Base-by-base conservation (phyloP, 768 basidiomycete genomes). In the Xerocomellus dryophilus region DNA sequence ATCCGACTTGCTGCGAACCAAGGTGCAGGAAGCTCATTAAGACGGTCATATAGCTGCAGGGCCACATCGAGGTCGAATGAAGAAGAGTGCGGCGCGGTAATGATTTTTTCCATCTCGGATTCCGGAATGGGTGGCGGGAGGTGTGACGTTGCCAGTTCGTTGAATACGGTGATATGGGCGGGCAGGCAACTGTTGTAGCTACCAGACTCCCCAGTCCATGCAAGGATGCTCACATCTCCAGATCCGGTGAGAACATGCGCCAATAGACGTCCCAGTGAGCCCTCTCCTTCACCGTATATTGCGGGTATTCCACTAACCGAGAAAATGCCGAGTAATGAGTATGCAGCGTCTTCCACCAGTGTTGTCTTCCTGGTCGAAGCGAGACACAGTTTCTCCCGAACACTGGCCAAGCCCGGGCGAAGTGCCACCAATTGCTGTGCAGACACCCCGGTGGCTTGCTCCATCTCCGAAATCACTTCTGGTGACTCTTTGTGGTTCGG, bases 1-100 rank as follows among this genome's bases (percentile, higher is more conserved):
- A 54, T 54, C 17, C 51, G 51, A 29, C 29, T 56, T 4, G 20
- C 54, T 17, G 52, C 20, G 7, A 54, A 54, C 44, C 20, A 47
- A 10, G 39, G 44, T 12, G 39, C 2, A 5, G 32, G 7, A 18
- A 56, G 52, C 7, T 40, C 17, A 10, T 11, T 18, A 17, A 56
- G 27, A 8, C 20, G 23, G 8, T 35, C 20, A 2, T 54, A 56
- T n/a, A 56, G 32, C 15, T 0, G 3, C 21, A 40, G 2, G 0
- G 23, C 50, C 6, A 1, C 7, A n/a, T 29, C 43, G 2, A 25
- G 21, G 14, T 55, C 43, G 25, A 41, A 5, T 17, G 36, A 2
- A 2, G 54, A 29, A 2, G 21, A 4, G 7, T 1, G 43, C 7
- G 20, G 5, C 0, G 18, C 20, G 3, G 14, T n/a, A 2, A 29